Conservation (phyloP, 140 eudicot genomes). For the Flaveria floridana region DNA sequence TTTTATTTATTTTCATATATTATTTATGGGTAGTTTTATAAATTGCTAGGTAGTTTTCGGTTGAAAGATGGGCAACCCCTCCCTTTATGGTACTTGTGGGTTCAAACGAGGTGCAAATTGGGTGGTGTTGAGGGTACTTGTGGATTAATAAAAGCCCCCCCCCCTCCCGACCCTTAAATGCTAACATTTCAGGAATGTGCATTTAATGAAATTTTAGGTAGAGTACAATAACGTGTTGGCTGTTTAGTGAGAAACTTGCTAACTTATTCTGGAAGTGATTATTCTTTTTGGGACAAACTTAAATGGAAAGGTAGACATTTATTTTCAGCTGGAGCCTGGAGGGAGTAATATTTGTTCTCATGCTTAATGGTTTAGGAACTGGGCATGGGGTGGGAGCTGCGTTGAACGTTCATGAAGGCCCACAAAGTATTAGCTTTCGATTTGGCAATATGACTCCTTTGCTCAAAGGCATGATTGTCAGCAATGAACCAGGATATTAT, state of each 20-base stretch:
- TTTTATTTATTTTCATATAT: no score
- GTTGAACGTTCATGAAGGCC: conserved; percentile 97
- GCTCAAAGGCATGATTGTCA: conserved; percentile 86
- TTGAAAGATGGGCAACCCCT: no score
- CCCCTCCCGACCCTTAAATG: neutral
- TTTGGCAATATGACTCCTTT: conserved; percentile 88
- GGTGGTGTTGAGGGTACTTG: no score
- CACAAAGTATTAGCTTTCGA: conserved; percentile 91
- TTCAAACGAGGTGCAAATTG: no score
- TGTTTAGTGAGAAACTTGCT: neutral
- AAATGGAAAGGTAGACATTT: neutral
- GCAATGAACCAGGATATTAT: conserved; percentile 97
- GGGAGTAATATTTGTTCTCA: neutral
- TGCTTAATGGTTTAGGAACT: conserved; percentile 56
- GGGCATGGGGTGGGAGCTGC: conserved; percentile 99
- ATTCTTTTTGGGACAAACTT: neutral
- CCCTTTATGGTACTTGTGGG: no score
- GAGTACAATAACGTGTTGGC: neutral
- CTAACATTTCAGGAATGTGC: neutral
- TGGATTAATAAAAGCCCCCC: no score
- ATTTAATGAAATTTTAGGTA: neutral
- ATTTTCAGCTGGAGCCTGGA: neutral
- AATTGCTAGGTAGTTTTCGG: no score
- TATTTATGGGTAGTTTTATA: no score
- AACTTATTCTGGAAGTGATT: neutral